phyloP scores from a whole-genome alignment of 805 yeast genomes.

The Yamadazyma insecticola region DNA sequence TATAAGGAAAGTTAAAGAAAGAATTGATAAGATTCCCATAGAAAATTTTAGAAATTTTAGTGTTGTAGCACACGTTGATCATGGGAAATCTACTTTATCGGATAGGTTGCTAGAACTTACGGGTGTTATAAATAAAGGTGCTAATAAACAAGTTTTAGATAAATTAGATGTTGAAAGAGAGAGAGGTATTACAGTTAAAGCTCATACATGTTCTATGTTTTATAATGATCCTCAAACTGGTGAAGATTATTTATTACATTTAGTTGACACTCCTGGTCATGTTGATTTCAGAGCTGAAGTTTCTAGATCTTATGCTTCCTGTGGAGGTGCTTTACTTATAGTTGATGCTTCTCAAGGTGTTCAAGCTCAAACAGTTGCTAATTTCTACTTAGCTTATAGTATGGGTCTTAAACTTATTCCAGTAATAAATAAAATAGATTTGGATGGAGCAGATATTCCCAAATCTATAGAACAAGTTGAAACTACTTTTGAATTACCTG shows the following conservation, averaged over 20 bases:
- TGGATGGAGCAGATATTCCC: constrained; percentile 81
- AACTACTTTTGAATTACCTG: constrained; percentile 72
- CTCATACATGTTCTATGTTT: constrained; percentile 94
- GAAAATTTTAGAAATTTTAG: constrained; percentile 85
- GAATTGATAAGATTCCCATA: constrained; percentile 76
- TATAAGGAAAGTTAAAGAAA: constrained; percentile 37
- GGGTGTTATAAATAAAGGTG: constrained; percentile 76
- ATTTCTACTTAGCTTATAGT: constrained; percentile 84
- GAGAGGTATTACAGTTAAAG: constrained; percentile 94
- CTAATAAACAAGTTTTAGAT: constrained; percentile 81
- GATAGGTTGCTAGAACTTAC: constrained; percentile 86
- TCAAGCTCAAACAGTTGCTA: constrained; percentile 98
- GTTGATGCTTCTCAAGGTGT: constrained; percentile 97
- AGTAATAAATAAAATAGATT: constrained; percentile 85
- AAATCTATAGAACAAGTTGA: constrained; percentile 82
- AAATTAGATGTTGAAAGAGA: constrained; percentile 92
- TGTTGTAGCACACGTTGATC: constrained; percentile 95
- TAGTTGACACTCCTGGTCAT: constrained; percentile 97
- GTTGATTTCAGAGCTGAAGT: constrained; percentile 95
- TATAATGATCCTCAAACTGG: constrained; percentile 55
- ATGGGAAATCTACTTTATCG: constrained; percentile 82
- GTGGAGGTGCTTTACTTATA: constrained; percentile 86
- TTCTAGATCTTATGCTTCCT: constrained; percentile 88
- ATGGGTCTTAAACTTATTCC: constrained; percentile 81
- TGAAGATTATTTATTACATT: constrained; percentile 76